Conservation (phyloP, 1,284 basidiomycete species). For the Naganishia sp. region DNA sequence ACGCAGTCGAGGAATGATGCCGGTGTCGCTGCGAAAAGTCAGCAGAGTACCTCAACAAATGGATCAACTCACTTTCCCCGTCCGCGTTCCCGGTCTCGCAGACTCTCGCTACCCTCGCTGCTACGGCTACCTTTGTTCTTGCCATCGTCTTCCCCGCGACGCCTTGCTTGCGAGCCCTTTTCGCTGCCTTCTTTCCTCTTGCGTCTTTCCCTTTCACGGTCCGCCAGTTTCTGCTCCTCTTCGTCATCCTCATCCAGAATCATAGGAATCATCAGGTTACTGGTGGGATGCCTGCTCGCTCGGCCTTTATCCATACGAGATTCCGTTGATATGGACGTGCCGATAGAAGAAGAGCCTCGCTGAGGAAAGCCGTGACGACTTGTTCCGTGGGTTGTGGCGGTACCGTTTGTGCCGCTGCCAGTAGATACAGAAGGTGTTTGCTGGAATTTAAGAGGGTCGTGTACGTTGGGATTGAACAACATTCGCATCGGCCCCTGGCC, state of each 20-base stretch:
- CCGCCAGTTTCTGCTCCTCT: slow-evolving; percentile 47
- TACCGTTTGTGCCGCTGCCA: slow-evolving; percentile 7
- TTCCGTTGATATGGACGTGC: slow-evolving; percentile 19
- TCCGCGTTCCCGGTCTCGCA: slow-evolving; percentile 52
- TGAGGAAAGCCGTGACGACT: slow-evolving; percentile 22
- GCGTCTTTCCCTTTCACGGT: slow-evolving; percentile 50
- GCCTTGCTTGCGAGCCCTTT: slow-evolving; percentile 35
- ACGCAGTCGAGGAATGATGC: slow-evolving; percentile 51
- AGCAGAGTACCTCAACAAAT: background rate
- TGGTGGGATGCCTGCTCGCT: slow-evolving; percentile 7
- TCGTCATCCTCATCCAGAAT: slow-evolving; percentile 22
- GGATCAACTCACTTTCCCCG: slow-evolving; percentile 46
- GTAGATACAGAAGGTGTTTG: slow-evolving; percentile 29
- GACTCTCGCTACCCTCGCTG: slow-evolving; percentile 55
- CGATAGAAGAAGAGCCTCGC: slow-evolving; percentile 22
- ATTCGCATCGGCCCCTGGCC: slow-evolving; percentile 37
- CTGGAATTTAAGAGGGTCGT: slow-evolving; percentile 57
- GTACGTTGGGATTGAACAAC: slow-evolving; percentile 58
- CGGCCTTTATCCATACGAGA: slow-evolving; percentile 16
- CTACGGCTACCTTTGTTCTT: slow-evolving; percentile 49
- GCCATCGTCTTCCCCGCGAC: slow-evolving; percentile 43
- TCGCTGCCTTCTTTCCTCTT: slow-evolving; percentile 51
- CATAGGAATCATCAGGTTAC: slow-evolving; percentile 10
- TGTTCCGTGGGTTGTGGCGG: background rate
- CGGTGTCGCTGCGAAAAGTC: slow-evolving; percentile 48